Evolutionary conservation across 495 filamentous ascomycete genomes (phyloP).

Genomic region (Hypoxylon trugodes): DNA sequence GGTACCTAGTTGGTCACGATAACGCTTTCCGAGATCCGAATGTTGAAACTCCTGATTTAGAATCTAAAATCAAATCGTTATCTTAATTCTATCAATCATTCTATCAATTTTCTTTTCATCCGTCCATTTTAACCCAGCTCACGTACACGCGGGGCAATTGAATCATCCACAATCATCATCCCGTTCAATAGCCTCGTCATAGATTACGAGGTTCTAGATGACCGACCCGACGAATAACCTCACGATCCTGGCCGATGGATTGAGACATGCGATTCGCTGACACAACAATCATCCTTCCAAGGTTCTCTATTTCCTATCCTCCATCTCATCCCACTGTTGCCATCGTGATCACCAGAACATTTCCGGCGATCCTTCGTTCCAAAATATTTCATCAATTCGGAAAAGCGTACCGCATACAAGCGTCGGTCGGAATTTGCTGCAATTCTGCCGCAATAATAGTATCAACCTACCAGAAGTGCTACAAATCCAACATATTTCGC

Average conservation of each 20-base stretch:
- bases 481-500: not conserved
- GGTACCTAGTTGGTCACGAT: constrained; percentile 21
- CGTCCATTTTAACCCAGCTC: not conserved
- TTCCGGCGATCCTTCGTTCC: constrained; percentile 18
- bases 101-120: not conserved
- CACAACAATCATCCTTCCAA: not conserved
- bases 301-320: not conserved
- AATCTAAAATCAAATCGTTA: constrained; percentile 11
- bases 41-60: constrained; percentile 6
- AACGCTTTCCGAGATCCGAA: constrained; percentile 38
- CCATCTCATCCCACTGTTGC: not conserved
- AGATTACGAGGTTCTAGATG: too few species aligned
- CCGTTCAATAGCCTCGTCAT: too few species aligned
- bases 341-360: constrained; percentile 2
- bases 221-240: constrained; percentile 3
- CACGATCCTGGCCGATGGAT: too few species aligned
- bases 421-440: constrained; percentile 9
- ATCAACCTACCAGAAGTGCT: constrained; percentile 2
- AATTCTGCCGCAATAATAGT: constrained; percentile 12
- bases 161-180: not conserved
- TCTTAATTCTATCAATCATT: not conserved
- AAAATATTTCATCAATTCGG: constrained; percentile 8
- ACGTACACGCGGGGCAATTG: constrained; percentile 27
- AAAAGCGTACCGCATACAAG: constrained; percentile 8
- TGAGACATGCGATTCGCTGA: not conserved